Evolutionary conservation across 176 grass and related monocot genomes (phyloP).

Genomic region (Triticum urartu): DNA sequence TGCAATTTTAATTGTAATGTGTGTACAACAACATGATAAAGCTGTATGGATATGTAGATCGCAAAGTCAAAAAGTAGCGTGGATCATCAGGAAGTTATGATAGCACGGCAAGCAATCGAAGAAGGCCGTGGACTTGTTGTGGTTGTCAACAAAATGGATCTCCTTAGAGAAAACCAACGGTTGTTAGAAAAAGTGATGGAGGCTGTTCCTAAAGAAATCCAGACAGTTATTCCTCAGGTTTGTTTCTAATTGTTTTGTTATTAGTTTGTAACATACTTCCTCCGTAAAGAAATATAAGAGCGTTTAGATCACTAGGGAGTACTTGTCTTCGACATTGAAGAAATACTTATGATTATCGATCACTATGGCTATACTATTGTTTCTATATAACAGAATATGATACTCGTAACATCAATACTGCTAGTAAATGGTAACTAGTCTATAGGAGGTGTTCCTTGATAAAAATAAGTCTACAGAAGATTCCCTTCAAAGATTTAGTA

Average conservation of each 20-base stretch:
- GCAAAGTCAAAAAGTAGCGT: slow-evolving; percentile 75
- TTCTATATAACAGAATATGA: slow-evolving; percentile 1
- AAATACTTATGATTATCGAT: slow-evolving; percentile 5
- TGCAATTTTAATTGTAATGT: slow-evolving; percentile 15
- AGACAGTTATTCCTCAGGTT: slow-evolving; percentile 90
- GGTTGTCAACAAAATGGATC: slow-evolving; percentile 98
- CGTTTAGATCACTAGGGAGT: too few species aligned
- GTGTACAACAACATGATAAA: slow-evolving; percentile 8
- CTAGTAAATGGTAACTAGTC: neutral
- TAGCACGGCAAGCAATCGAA: slow-evolving; percentile 91
- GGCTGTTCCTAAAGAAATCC: slow-evolving; percentile 84
- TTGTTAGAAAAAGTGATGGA: slow-evolving; percentile 71
- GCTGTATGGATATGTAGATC: slow-evolving; percentile 58
- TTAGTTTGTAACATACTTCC: slow-evolving; percentile 1
- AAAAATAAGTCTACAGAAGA: neutral
- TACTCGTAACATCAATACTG: neutral
- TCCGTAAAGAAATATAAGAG: too few species aligned
- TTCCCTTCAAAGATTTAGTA: neutral
- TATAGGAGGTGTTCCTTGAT: neutral
- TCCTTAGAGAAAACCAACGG: slow-evolving; percentile 60
- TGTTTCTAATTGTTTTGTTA: slow-evolving; percentile 21
- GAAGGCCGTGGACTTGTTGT: slow-evolving; percentile 92
- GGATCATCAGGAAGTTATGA: slow-evolving; percentile 85
- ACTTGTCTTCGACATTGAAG: slow-evolving; percentile 12
- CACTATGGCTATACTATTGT: neutral